Evolutionary conservation across 2,329 filamentous ascomycete species (phyloP).

Genomic region (Acephala macrosclerotiorum): DNA sequence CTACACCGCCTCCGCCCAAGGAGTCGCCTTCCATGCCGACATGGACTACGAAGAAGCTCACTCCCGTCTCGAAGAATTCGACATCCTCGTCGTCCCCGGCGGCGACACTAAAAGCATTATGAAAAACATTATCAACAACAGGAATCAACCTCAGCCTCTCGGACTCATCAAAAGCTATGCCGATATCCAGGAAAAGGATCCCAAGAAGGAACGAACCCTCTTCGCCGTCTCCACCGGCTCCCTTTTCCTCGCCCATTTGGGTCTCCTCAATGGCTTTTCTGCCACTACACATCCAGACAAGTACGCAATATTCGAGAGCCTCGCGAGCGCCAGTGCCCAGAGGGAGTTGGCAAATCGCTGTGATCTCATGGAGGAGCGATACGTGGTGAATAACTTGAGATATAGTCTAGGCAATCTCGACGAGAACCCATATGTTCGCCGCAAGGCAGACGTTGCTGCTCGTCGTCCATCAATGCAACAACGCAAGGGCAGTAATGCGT

Average conservation of each 20-base stretch:
- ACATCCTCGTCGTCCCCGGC: constrained; percentile 80
- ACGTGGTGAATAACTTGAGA: constrained; percentile 90
- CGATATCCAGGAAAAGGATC: constrained; percentile 81
- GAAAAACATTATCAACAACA: constrained; percentile 56
- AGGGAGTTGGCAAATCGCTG: constrained; percentile 77
- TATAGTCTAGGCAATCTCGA: constrained; percentile 83
- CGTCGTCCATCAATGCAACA: constrained; percentile 67
- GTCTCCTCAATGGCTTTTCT: constrained; percentile 78
- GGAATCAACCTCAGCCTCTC: constrained; percentile 66
- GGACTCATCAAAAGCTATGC: constrained; percentile 77
- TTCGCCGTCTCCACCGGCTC: constrained; percentile 82
- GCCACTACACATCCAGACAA: constrained; percentile 85
- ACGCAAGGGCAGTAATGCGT: constrained; percentile 85
- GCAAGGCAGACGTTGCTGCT: constrained; percentile 67
- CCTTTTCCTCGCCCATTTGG: constrained; percentile 78
- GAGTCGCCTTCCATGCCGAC: constrained; percentile 75
- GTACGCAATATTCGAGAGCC: constrained; percentile 81
- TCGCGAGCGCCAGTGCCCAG: constrained; percentile 77
- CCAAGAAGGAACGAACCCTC: constrained; percentile 80
- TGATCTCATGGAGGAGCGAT: constrained; percentile 83
- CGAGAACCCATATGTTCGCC: constrained; percentile 83
- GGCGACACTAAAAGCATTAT: constrained; percentile 68
- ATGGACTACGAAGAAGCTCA: constrained; percentile 82
- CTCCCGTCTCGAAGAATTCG: constrained; percentile 65
- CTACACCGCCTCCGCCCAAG: constrained; percentile 63